phyloP scores from a whole-genome alignment of 2,329 filamentous ascomycete species.

The Colletotrichum camelliae region DNA sequence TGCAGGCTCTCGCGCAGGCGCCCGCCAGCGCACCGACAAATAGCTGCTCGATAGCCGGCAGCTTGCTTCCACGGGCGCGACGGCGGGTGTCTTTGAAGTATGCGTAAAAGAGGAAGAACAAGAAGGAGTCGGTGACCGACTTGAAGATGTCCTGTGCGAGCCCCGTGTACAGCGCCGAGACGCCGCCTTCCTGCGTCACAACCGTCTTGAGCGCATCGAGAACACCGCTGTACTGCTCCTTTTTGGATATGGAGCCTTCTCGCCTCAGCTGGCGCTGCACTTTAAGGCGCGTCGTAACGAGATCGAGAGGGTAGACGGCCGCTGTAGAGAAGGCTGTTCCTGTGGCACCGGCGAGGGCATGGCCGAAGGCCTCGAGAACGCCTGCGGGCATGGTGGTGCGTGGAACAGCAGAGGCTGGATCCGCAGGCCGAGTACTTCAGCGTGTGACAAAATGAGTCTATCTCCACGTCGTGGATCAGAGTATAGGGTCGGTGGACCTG shows the following conservation, averaged over 20 bases:
- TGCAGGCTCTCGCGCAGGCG: constrained; percentile 75
- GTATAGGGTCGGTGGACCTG: background rate
- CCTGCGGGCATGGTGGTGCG: constrained; percentile 26
- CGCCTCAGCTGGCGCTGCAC: constrained; percentile 69
- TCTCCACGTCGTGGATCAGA: background rate
- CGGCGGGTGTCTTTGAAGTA: constrained; percentile 38
- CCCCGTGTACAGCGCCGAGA: constrained; percentile 73
- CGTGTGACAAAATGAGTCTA: background rate
- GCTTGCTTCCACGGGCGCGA: constrained; percentile 36
- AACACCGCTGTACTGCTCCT: constrained; percentile 65
- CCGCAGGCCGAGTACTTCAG: background rate
- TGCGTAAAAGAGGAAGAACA: constrained; percentile 87
- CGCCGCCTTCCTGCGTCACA: constrained; percentile 72
- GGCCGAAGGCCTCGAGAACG: constrained; percentile 75
- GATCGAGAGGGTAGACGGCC: constrained; percentile 79
- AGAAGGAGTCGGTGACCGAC: constrained; percentile 76
- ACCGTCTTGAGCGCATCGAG: constrained; percentile 75
- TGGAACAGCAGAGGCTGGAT: background rate
- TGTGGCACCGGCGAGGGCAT: constrained; percentile 79
- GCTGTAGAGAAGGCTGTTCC: constrained; percentile 83
- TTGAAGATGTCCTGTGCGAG: constrained; percentile 69
- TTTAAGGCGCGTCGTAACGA: constrained; percentile 83
- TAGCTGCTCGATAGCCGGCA: constrained; percentile 75
- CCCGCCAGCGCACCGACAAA: constrained; percentile 76
- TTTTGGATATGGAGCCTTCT: constrained; percentile 19